A percentile compares a stretch with the other conserved stretches of the same genome.
These are phyloP conservation scores for Rhizopogon roseolus DNA, from an alignment of 768 basidiomycete species.

Conservation along the genomic window DNA sequence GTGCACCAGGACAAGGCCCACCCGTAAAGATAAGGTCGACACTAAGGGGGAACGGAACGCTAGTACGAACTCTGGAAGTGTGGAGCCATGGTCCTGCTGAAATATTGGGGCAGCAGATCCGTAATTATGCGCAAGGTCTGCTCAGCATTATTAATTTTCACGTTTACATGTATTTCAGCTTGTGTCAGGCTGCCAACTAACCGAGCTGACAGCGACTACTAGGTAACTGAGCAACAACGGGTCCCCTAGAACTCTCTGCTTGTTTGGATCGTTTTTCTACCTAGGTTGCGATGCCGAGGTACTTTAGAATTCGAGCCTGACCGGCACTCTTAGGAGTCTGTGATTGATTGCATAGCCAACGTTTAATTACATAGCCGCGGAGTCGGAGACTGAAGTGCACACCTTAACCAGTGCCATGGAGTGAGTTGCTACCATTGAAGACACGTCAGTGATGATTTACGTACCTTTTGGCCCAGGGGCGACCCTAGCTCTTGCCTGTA, in stretches of 20 bases:
- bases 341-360: too few species aligned
- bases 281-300: neutral
- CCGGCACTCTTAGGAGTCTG: too few species aligned
- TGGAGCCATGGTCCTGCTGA: neutral
- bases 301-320: neutral
- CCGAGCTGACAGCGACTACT: slow-evolving; percentile 3
- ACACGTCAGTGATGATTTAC: slow-evolving; percentile 12
- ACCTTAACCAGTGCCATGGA: slow-evolving; percentile 20
- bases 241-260: neutral
- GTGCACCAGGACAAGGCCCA: neutral
- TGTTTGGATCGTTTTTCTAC: neutral
- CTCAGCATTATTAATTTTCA: neutral
- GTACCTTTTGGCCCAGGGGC: slow-evolving; percentile 4
- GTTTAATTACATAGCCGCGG: slow-evolving; percentile 14
- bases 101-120: too few species aligned
- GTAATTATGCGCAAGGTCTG: neutral
- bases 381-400: slow-evolving; percentile 8
- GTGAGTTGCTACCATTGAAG: slow-evolving; percentile 8
- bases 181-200: neutral
- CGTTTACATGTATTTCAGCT: neutral
- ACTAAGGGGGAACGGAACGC: neutral
- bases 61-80: neutral
- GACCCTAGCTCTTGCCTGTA: slow-evolving; percentile 11
- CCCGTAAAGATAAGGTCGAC: neutral
- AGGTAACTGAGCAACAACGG: neutral